Evolutionary conservation across 2,329 filamentous ascomycete genomes (phyloP).

Genomic region (Penicillium carneum): DNA sequence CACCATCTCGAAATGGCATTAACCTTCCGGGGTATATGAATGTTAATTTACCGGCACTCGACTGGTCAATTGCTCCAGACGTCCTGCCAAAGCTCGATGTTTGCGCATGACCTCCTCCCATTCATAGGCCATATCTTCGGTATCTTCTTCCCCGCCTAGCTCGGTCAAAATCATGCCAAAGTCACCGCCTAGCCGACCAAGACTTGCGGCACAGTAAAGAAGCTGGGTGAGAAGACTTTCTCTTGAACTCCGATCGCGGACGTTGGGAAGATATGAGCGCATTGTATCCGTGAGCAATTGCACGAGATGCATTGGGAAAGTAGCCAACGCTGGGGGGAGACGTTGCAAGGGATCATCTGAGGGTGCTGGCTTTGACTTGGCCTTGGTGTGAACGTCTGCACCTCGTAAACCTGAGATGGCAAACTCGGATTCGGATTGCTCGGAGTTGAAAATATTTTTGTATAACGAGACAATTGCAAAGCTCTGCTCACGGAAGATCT

Average conservation of each 20-base stretch:
- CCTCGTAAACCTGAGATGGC: constrained; percentile 39
- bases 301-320: constrained; percentile 83
- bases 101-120: constrained; percentile 91
- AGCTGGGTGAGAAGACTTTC: constrained; percentile 93
- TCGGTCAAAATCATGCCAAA: constrained; percentile 86
- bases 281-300: constrained; percentile 81
- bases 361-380: constrained; percentile 31
- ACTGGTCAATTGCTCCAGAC: constrained; percentile 56
- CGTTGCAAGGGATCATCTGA: constrained; percentile 53
- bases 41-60: constrained; percentile 32
- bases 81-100: constrained; percentile 82
- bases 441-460: constrained; percentile 80
- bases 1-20: neutral
- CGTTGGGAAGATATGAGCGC: constrained; percentile 76
- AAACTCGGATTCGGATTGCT: constrained; percentile 50
- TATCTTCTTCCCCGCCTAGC: constrained; percentile 53
- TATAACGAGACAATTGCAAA: constrained; percentile 96
- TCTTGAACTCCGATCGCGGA: constrained; percentile 78
- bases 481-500: constrained; percentile 96
- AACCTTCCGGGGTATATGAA: constrained; percentile 14
- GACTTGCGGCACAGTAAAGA: constrained; percentile 87
- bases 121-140: constrained; percentile 60
- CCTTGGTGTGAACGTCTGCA: constrained; percentile 33
- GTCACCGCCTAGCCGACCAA: constrained; percentile 88
- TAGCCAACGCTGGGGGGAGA: constrained; percentile 77